phyloP scores from a whole-genome alignment of 2,329 filamentous ascomycete species.

The Botryosphaeria dothidea region DNA sequence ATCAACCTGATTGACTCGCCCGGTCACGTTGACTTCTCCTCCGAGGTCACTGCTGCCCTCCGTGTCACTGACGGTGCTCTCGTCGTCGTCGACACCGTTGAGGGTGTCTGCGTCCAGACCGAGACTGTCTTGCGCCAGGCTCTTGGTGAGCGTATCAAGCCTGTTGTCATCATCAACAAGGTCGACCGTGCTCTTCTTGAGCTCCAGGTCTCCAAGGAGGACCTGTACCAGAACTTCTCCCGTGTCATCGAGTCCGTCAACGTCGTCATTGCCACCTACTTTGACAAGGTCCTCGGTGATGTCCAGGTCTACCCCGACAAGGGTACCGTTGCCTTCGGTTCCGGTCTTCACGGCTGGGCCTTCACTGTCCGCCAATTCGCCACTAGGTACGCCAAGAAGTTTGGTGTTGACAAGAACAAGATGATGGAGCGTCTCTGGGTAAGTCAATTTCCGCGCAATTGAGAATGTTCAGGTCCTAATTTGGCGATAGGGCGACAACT shows the following conservation, averaged over 20 bases:
- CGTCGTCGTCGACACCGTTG: conserved; percentile 98
- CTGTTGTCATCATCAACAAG: conserved; percentile 99
- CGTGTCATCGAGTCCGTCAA: conserved; percentile 99
- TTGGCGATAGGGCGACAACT: conserved; percentile 77
- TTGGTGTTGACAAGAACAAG: conserved; percentile 99
- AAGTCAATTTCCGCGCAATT: conserved; percentile 37
- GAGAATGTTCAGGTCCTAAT: conserved; percentile 25
- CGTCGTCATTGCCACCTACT: conserved; percentile 99
- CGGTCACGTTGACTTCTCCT: conserved; percentile 99
- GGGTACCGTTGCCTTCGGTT: conserved; percentile 98
- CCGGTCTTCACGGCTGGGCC: conserved; percentile 99
- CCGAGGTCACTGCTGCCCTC: conserved; percentile 97
- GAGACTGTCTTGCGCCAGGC: conserved; percentile 99
- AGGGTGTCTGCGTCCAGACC: conserved; percentile 99
- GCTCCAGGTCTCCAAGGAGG: conserved; percentile 97
- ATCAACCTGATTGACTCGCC: conserved; percentile 99
- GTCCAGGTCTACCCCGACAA: conserved; percentile 98
- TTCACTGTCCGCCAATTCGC: conserved; percentile 99
- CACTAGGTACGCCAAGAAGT: conserved; percentile 96
- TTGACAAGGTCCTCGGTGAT: conserved; percentile 94
- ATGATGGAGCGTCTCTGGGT: conserved; percentile 99
- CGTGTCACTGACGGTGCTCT: conserved; percentile 99
- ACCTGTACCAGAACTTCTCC: conserved; percentile 99
- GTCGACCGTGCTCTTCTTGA: conserved; percentile 99
- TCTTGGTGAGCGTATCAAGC: conserved; percentile 99